Percentiles rank a stretch among this genome's conserved stretches.
phyloP scores from a whole-genome alignment of 225 moss, liverwort and hornwort species.

The Antitrichia curtipendula region DNA sequence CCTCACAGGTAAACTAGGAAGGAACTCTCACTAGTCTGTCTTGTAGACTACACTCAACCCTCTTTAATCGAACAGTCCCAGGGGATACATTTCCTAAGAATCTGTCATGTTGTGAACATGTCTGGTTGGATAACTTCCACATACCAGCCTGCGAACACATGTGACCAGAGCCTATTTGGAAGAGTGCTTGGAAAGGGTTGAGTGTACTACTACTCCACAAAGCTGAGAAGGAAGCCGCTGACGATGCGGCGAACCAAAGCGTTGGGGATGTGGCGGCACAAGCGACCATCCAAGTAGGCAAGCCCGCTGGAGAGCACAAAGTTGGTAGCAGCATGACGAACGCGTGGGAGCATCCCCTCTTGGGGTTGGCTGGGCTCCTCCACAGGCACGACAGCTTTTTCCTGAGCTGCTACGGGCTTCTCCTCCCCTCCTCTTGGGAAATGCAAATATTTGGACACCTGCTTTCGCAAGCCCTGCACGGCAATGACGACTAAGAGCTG shows the following conservation, averaged over 20 bases:
- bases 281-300: conserved; percentile 86
- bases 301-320: conserved; percentile 78
- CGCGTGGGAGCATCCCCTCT: conserved; percentile 46
- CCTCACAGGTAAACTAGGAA: not conserved
- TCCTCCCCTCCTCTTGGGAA: conserved; percentile 34
- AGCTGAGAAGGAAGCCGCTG: conserved; percentile 94
- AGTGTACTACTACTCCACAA: conserved; percentile 59
- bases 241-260: conserved; percentile 75
- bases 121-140: not conserved
- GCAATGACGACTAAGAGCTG: conserved; percentile 92
- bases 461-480: conserved; percentile 71
- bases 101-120: not conserved
- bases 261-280: conserved; percentile 94
- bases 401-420: conserved; percentile 9
- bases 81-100: not conserved
- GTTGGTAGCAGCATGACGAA: conserved; percentile 58
- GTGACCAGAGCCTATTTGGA: not conserved
- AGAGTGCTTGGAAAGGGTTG: not conserved
- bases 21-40: not conserved
- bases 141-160: not conserved
- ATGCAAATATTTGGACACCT: conserved; percentile 46
- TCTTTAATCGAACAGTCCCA: not conserved
- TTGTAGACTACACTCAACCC: not conserved
- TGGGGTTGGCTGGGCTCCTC: conserved; percentile 29
- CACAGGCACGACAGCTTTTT: conserved; percentile 4